Conservation (phyloP, 169 alveolate species). For the Cryptosporidium meleagridis region DNA sequence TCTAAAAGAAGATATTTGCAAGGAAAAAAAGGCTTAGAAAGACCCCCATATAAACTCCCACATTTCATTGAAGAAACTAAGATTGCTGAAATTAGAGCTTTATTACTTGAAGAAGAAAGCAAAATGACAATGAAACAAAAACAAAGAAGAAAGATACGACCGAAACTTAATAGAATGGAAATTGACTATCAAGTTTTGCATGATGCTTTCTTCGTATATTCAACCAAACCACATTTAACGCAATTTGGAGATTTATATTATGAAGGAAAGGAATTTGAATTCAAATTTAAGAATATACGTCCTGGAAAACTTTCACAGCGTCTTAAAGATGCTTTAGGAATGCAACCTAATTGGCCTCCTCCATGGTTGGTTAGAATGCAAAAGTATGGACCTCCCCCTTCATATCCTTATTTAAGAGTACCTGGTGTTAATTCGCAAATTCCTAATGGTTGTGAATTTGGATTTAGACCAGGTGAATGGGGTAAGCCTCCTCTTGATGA, state of each 20-base stretch:
- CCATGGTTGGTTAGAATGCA: constrained; percentile 99
- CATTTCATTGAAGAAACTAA: constrained; percentile 91
- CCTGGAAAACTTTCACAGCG: constrained; percentile 96
- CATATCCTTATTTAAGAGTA: constrained; percentile 96
- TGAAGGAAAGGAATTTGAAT: constrained; percentile 98
- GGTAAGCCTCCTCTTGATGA: constrained; percentile 84
- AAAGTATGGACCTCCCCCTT: constrained; percentile 99
- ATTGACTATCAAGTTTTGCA: constrained; percentile 96
- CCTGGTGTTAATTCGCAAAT: constrained; percentile 96
- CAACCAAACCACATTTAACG: constrained; percentile 95
- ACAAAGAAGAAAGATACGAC: constrained; percentile 97
- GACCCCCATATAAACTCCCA: constrained; percentile 95
- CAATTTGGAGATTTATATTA: constrained; percentile 96
- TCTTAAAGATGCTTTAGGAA: constrained; percentile 95
- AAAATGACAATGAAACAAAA: constrained; percentile 94
- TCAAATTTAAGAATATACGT: constrained; percentile 90
- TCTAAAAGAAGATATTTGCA: constrained; percentile 95
- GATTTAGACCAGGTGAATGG: constrained; percentile 93
- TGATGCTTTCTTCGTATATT: constrained; percentile 98
- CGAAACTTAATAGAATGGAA: constrained; percentile 95
- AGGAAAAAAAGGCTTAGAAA: constrained; percentile 94
- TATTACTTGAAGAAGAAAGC: constrained; percentile 93
- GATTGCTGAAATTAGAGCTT: constrained; percentile 89
- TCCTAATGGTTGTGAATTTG: constrained; percentile 88
- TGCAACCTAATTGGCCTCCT: constrained; percentile 94